Percentiles rank a stretch among this genome's conserved stretches.
These are phyloP conservation scores for Blastocladiella britannica DNA, from an alignment of 192 early-diverging fungal species.

Conservation along the genomic window DNA sequence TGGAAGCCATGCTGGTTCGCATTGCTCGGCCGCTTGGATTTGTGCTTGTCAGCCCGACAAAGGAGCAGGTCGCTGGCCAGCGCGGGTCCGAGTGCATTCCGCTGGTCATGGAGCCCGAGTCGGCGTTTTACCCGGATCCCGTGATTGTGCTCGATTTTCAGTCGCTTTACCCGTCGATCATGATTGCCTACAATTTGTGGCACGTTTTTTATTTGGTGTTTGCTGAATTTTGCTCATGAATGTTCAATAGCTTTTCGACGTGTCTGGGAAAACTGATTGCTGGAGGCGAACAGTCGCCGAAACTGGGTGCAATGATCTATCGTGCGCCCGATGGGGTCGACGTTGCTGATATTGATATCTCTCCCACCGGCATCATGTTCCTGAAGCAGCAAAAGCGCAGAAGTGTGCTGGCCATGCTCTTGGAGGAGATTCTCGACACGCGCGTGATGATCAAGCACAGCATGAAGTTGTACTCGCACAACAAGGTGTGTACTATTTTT, in stretches of 20 bases:
- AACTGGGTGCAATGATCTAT: background rate
- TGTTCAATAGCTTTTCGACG: conserved; percentile 43
- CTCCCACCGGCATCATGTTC: conserved; percentile 73
- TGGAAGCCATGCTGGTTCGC: conserved; percentile 54
- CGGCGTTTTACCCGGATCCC: conserved; percentile 63
- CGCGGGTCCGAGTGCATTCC: conserved; percentile 70
- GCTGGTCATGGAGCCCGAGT: conserved; percentile 68
- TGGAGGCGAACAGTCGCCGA: background rate
- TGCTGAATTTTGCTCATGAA: background rate
- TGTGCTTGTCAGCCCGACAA: conserved; percentile 51
- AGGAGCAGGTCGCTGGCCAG: conserved; percentile 48
- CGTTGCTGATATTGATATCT: conserved; percentile 11
- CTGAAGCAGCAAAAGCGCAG: conserved; percentile 62
- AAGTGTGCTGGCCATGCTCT: conserved; percentile 61
- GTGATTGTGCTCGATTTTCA: conserved; percentile 83
- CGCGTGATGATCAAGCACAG: conserved; percentile 71
- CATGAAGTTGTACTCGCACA: conserved; percentile 48
- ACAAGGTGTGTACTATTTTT: conserved; percentile 25
- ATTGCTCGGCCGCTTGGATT: conserved; percentile 33
- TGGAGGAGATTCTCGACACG: conserved; percentile 69
- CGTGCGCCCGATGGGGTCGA: too few relatives aligned
- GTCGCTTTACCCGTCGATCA: conserved; percentile 78
- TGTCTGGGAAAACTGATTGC: conserved; percentile 37
- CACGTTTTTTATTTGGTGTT: conserved; percentile 8
- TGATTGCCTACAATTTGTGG: conserved; percentile 95